phyloP scores from a whole-genome alignment of 2,329 filamentous ascomycete genomes.

The Graphilbum ipis-grandicollis region DNA sequence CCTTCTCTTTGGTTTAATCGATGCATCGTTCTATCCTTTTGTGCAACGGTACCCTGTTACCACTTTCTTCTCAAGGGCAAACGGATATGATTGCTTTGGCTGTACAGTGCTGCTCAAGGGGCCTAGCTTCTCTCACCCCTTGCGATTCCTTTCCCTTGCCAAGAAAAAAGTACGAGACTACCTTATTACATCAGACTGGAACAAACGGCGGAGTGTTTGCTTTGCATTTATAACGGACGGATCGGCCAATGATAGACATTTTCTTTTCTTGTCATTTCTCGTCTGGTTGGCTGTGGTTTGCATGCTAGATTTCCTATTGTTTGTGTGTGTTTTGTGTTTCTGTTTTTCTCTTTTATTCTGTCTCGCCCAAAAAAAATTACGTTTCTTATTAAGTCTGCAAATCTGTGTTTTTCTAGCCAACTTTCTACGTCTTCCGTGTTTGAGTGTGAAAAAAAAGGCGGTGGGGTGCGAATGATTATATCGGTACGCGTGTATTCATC shows the following conservation, averaged over 20 bases:
- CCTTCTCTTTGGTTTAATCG: slow-evolving; percentile 4
- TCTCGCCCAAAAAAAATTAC: no score
- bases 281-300: neutral
- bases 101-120: slow-evolving; percentile 3
- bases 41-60: no score
- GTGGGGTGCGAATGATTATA: no score
- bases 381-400: no score
- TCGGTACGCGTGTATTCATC: no score
- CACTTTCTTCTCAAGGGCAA: no score
- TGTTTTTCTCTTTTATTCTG: no score
- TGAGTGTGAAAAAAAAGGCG: no score
- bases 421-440: no score
- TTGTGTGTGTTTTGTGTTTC: no score
- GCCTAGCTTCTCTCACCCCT: no score
- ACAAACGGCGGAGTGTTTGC: slow-evolving; percentile 17
- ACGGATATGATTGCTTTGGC: slow-evolving; percentile 4
- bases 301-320: neutral
- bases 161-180: slow-evolving; percentile 16
- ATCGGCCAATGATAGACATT: slow-evolving; percentile 16
- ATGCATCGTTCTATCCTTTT: slow-evolving; percentile 4
- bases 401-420: no score
- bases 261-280: neutral
- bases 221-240: slow-evolving; percentile 18
- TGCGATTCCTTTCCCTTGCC: neutral
- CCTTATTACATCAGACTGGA: slow-evolving; percentile 19